Percentiles rank a stretch among this genome's conserved stretches.
Conservation (phyloP, 768 basidiomycete species). For the Mycena floridula region DNA sequence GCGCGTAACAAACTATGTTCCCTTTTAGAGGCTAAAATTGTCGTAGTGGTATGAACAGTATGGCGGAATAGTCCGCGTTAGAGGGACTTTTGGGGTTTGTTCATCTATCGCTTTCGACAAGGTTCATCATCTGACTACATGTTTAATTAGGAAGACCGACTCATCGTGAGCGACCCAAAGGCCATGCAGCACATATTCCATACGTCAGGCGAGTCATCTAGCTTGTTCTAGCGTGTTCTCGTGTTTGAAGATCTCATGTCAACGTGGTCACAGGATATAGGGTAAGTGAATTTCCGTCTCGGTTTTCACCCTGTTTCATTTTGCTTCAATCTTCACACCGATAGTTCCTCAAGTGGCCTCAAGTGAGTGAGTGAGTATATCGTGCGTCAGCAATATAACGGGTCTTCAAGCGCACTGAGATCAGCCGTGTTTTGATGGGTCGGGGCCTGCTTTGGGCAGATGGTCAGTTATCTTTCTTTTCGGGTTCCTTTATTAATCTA, state of each 20-base stretch:
- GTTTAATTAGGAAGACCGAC: conserved; percentile 41
- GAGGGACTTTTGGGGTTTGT: conserved; percentile 41
- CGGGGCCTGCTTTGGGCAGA: conserved; percentile 51
- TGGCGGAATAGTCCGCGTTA: conserved; percentile 45
- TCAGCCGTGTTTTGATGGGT: conserved; percentile 44
- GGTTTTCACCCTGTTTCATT: conserved; percentile 3
- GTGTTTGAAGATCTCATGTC: no score
- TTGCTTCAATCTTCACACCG: conserved; percentile 1
- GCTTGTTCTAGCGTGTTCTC: no score
- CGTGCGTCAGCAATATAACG: no score
- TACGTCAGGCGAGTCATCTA: conserved; percentile 32
- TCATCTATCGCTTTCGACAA: neutral
- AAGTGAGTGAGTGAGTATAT: no score
- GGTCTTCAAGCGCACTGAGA: conserved; percentile 43
- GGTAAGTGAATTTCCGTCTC: no score
- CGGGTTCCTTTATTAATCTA: neutral
- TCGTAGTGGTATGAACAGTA: conserved; percentile 41
- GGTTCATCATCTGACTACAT: conserved; percentile 1
- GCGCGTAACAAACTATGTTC: no score
- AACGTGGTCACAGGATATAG: no score
- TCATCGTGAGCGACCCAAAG: conserved; percentile 51
- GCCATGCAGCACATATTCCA: conserved; percentile 54
- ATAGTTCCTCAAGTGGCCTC: conserved; percentile 46
- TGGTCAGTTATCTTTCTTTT: conserved; percentile 23
- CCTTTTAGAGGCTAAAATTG: no score